Percentiles rank a stretch among this genome's conserved stretches.
Evolutionary conservation across 2,329 filamentous ascomycete species (phyloP).

Genomic region (Acrocalymma vagum): DNA sequence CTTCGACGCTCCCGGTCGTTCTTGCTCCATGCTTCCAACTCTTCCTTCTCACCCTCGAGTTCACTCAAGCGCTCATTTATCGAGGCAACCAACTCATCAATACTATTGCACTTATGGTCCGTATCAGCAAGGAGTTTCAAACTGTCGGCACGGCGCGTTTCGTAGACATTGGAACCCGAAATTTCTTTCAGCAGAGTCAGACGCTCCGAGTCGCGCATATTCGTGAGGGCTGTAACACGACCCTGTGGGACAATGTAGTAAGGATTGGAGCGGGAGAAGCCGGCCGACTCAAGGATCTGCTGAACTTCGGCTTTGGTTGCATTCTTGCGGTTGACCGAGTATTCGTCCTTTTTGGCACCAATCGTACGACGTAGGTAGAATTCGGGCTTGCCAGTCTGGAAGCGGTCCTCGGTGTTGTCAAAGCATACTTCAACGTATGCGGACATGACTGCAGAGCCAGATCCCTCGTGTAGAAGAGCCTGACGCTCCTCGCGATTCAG

Average conservation of each 20-base stretch:
- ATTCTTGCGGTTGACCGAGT: constrained; percentile 96
- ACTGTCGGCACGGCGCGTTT: constrained; percentile 88
- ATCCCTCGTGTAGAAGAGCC: constrained; percentile 95
- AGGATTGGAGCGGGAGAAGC: constrained; percentile 95
- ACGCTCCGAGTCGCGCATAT: constrained; percentile 96
- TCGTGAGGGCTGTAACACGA: constrained; percentile 92
- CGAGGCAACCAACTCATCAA: constrained; percentile 89
- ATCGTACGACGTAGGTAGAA: constrained; percentile 92
- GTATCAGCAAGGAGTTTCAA: constrained; percentile 98
- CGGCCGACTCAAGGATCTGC: constrained; percentile 93
- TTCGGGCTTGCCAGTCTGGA: constrained; percentile 91
- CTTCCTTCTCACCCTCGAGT: constrained; percentile 96
- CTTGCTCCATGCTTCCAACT: constrained; percentile 91
- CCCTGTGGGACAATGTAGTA: constrained; percentile 99
- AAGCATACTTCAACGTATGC: constrained; percentile 99
- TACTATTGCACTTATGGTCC: constrained; percentile 92
- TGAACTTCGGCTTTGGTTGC: constrained; percentile 94
- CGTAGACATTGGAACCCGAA: constrained; percentile 97
- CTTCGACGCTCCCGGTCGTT: constrained; percentile 92
- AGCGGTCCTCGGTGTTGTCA: constrained; percentile 95
- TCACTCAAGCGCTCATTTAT: constrained; percentile 90
- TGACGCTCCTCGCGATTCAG: constrained; percentile 96
- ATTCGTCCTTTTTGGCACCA: constrained; percentile 97
- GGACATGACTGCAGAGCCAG: constrained; percentile 96
- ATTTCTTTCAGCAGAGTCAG: constrained; percentile 94